phyloP scores from a whole-genome alignment of 805 yeast species.

The Allodekkera sacchari region DNA sequence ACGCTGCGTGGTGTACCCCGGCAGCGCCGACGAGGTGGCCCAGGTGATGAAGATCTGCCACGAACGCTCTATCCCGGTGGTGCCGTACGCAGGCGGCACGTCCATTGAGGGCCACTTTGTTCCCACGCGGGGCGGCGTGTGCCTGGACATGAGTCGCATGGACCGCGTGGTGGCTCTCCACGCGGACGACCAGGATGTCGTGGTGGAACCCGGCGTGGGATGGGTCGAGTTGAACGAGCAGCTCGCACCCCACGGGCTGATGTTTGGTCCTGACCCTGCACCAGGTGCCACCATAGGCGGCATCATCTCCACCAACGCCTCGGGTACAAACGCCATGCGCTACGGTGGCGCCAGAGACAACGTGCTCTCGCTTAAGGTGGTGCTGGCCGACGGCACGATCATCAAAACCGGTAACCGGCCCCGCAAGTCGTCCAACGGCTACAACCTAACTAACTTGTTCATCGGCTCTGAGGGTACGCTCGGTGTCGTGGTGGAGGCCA shows the following conservation, averaged over 20 bases:
- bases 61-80: conserved; percentile 54
- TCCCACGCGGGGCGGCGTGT: conserved; percentile 57
- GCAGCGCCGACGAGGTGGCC: conserved; percentile 58
- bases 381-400: conserved; percentile 72
- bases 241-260: conserved; percentile 38
- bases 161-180: conserved; percentile 48
- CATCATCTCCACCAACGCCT: conserved; percentile 65
- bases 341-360: conserved; percentile 78
- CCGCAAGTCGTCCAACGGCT: conserved; percentile 72
- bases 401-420: conserved; percentile 70
- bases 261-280: conserved; percentile 73
- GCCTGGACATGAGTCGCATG: conserved; percentile 56
- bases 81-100: conserved; percentile 71
- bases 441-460: conserved; percentile 67
- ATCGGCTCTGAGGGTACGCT: conserved; percentile 75
- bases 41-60: conserved; percentile 55
- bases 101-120: conserved; percentile 74
- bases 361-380: conserved; percentile 60
- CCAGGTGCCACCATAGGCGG: conserved; percentile 79
- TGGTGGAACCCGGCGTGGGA: conserved; percentile 74
- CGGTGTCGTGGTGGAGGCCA: conserved; percentile 73
- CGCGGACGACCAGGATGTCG: conserved; percentile 58
- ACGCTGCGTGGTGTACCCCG: conserved; percentile 51
- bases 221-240: conserved; percentile 63
- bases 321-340: conserved; percentile 71